A percentile compares a stretch with the other conserved stretches of the same genome.
These are phyloP conservation scores for Sugiyamaella lignohabitans DNA, from an alignment of 805 yeast species.

Conservation along the genomic window DNA sequence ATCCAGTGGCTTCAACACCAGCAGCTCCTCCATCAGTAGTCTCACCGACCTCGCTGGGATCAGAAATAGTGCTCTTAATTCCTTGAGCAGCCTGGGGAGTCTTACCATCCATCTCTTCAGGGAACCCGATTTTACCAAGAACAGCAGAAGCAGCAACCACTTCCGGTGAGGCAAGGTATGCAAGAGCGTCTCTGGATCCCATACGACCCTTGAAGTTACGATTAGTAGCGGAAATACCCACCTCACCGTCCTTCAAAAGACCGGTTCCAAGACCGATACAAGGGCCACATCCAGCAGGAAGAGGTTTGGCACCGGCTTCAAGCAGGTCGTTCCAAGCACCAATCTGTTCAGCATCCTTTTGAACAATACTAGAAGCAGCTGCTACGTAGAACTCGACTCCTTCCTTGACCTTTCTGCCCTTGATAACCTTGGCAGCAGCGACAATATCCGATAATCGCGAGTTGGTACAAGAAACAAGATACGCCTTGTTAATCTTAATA, in stretches of 20 bases:
- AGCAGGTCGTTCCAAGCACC: constrained; percentile 91
- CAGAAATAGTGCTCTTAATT: constrained; percentile 36
- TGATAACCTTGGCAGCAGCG: constrained; percentile 88
- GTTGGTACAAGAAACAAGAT: constrained; percentile 96
- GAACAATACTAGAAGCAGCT: constrained; percentile 92
- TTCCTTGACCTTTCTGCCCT: constrained; percentile 74
- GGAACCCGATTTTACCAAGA: constrained; percentile 89
- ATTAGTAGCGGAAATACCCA: constrained; percentile 97
- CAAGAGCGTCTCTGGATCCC: constrained; percentile 96
- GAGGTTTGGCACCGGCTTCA: constrained; percentile 89
- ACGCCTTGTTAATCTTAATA: constrained; percentile 84
- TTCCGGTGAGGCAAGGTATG: constrained; percentile 94
- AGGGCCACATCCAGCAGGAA: constrained; percentile 99
- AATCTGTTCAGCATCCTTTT: constrained; percentile 77
- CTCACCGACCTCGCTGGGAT: constrained; percentile 22
- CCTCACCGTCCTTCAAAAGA: constrained; percentile 87
- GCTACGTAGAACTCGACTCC: constrained; percentile 96
- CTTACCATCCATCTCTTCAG: constrained; percentile 70
- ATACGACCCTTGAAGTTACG: constrained; percentile 98
- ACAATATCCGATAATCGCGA: constrained; percentile 86
- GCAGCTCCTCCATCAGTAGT: constrained; percentile 28
- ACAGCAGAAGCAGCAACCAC: constrained; percentile 98
- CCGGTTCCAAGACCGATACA: constrained; percentile 98
- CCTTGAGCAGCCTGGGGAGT: constrained; percentile 46
- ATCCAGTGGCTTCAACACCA: constrained; percentile 25